Evolutionary conservation across 352 stramenopile genomes (phyloP), one percentile per base, ranked within the genome.

Genomic region (Phytophthora citrophthora): DNA sequence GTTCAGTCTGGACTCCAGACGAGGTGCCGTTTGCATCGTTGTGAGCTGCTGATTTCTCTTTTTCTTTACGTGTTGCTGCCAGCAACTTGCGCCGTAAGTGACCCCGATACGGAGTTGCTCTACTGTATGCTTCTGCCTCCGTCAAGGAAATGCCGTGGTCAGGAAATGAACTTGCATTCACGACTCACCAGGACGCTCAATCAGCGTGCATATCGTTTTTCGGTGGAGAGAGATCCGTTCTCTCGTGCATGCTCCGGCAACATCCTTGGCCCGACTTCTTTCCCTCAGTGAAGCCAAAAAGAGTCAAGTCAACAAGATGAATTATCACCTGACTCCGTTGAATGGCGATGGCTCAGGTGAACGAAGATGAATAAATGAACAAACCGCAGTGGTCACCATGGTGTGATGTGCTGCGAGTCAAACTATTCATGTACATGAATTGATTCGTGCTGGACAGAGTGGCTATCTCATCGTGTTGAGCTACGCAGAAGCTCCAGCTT

Each of bases 391-490:
- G 20, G 20, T 20, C 20, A 20, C 20, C 20, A 20, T 20, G 20
- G 20, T 20, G 20, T 20, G 20, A 11, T 32, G 27, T 32, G 5
- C 27, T 10, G 29, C 29, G 29, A 11, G 29, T 32, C 29, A 13
- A 34, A 34, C 9, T 34, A 34, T 32, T 1, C 27, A 32, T 9
- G 29, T 10, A 32, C 29, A 29, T 29, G 34, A 44, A 15, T 59
- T n/a, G 31, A 26, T 46, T 7, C 11, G 29, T 26, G 16, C 32
- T 16, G 26, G 18, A 26, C 49, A 16, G 16, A 32, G 38, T 16
- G 13, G 9, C 26, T 27, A 39, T 45, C 54, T 56, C 55, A 64
- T 64, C 55, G 45, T 47, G 26, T 12, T 64, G 45, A 64, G 45
- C 45, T 56, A 15, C 29, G 29, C 29, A 34, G 29, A 34, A 34